phyloP scores from a whole-genome alignment of 2,329 filamentous ascomycete species.

The Madurella fahalii region DNA sequence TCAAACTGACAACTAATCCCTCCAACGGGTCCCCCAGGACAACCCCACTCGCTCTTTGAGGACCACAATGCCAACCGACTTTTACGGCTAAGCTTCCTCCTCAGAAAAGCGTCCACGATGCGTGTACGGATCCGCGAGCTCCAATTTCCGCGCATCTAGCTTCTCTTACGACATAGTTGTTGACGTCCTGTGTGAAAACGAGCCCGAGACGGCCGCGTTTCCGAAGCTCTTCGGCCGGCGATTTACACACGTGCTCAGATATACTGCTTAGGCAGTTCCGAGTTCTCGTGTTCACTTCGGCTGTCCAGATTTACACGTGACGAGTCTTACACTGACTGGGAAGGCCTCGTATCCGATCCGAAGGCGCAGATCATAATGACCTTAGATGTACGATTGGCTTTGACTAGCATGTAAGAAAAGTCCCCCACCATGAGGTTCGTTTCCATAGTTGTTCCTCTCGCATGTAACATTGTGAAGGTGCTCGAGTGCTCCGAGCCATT shows the following conservation, averaged over 20 bases:
- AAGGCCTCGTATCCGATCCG: not conserved
- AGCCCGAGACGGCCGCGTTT: not conserved
- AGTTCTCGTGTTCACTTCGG: not conserved
- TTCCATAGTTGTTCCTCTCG: too few species aligned
- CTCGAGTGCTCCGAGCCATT: too few species aligned
- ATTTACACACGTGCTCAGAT: not conserved
- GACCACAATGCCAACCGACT: not conserved
- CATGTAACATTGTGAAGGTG: too few species aligned
- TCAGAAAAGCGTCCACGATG: not conserved
- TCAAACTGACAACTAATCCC: not conserved
- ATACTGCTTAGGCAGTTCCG: not conserved
- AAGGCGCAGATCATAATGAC: not conserved
- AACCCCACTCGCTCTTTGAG: not conserved
- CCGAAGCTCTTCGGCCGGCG: not conserved
- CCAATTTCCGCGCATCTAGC: not conserved
- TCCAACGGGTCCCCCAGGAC: not conserved
- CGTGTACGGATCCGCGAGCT: not conserved
- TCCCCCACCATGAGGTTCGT: too few species aligned
- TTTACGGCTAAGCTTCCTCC: not conserved
- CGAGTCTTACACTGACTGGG: not conserved
- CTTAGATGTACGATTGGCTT: not conserved
- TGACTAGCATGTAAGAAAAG: too few species aligned
- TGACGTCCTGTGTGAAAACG: not conserved
- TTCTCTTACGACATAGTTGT: not conserved
- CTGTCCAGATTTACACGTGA: not conserved